Evolutionary conservation across 2,329 filamentous ascomycete genomes (phyloP).

Genomic region (Hymenoscyphus infarciens): DNA sequence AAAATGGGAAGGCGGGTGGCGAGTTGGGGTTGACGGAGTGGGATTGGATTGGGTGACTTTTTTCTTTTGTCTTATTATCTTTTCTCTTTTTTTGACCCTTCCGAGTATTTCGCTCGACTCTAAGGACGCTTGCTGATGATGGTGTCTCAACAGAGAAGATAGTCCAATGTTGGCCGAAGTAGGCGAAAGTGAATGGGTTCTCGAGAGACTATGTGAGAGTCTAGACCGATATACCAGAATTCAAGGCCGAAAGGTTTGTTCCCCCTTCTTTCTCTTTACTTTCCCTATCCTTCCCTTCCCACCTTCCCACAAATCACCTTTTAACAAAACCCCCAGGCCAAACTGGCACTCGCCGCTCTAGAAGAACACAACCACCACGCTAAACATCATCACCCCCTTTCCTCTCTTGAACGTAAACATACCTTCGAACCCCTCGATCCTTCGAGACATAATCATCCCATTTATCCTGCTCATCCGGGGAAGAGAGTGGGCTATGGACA

Average conservation of each 20-base stretch:
- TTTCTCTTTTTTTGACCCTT: not conserved
- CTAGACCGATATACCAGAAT: constrained; percentile 42
- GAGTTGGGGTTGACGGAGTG: constrained; percentile 59
- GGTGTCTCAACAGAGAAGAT: constrained; percentile 40
- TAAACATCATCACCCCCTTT: not conserved
- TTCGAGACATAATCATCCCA: constrained; percentile 2
- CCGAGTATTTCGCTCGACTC: no score
- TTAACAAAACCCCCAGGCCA: not conserved
- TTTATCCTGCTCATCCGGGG: constrained; percentile 6
- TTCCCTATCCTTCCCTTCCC: not conserved
- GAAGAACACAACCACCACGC: not conserved
- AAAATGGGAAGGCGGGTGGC: constrained; percentile 43
- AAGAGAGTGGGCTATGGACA: not conserved
- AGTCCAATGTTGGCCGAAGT: constrained; percentile 63
- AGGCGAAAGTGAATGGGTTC: constrained; percentile 63
- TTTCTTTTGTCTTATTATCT: not conserved
- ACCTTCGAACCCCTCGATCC: not conserved
- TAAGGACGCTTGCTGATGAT: not conserved
- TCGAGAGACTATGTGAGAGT: constrained; percentile 64
- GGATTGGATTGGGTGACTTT: constrained; percentile 63
- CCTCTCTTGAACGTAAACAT: not conserved
- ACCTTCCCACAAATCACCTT: no score
- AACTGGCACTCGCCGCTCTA: not conserved
- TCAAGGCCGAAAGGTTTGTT: constrained; percentile 28
- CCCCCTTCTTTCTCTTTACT: not conserved